Evolutionary conservation across 2,329 filamentous ascomycete species (phyloP), one percentile per base, ranked within the genome.

Genomic region (Fonsecaea nubica): DNA sequence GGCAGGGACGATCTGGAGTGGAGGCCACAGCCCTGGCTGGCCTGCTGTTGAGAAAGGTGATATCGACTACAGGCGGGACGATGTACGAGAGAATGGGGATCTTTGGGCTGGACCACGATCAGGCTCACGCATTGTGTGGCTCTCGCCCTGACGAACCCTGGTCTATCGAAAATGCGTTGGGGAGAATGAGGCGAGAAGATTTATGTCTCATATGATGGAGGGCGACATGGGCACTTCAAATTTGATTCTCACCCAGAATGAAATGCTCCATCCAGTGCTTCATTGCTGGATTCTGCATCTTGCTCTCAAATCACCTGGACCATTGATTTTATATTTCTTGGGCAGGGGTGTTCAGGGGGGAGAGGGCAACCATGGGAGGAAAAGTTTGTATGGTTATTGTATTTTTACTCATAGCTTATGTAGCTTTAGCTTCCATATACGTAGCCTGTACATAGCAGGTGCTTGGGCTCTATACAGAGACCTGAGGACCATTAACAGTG

Each of bases 1-100:
- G 58, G 58, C 58, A 36, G 48, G 32, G 42, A n/a, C 30, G 58
- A 21, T 60, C 42, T 13, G 42, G 32, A 21, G n/a, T 50, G 30
- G 15, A 36, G n/a, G 30, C 45, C 7, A 60, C 58, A 36, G 38
- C 15, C 15, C 30, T 60, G 3, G 58, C 58, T 1, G 58, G 58
- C 40, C 45, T 60, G 2, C 58, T 60, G 15, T 32, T 60, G 42
- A 50, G 33, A 30, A 55, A 55, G 21, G 30, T 36, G 33, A 32
- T 35, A 7, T 36, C 30, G 33, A 30, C 13, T 9, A 21, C 30
- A 13, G 30, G 30, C 33, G 53, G 15, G 33, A 55, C 30, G 6
- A 33, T 13, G 53, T 55, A 55, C 33, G 53, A 55, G 30, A 55
- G 53, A 55, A 35, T 55, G n/a, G 53, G 53, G 15, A 36, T 55